Conservation (phyloP, 2,329 filamentous ascomycete genomes). For the Tolypocladium sp. region DNA sequence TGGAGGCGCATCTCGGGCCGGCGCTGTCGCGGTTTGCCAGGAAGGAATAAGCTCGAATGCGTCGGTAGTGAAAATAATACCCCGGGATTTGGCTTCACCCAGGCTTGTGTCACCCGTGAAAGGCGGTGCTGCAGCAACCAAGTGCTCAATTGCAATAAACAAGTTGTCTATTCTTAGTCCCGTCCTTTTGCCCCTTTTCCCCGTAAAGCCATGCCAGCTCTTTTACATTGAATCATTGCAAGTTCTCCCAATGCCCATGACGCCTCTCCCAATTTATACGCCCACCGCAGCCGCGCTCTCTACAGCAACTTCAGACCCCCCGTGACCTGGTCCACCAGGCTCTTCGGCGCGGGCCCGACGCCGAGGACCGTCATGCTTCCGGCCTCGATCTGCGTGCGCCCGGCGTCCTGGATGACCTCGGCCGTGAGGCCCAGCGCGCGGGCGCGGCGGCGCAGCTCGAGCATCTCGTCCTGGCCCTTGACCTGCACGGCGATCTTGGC, state of each 20-base stretch:
- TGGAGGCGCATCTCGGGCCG: conserved; percentile 69
- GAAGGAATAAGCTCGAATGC: conserved; percentile 38
- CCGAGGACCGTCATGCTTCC: conserved; percentile 90
- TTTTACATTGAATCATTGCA: background rate
- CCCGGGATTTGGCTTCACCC: conserved; percentile 1
- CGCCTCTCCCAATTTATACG: background rate
- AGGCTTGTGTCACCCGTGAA: background rate
- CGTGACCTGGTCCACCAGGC: conserved; percentile 77
- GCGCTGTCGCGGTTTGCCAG: conserved; percentile 77
- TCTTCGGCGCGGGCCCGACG: conserved; percentile 73
- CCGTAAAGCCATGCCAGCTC: background rate
- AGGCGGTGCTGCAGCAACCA: background rate
- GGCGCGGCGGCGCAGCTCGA: conserved; percentile 66
- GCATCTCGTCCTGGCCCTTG: conserved; percentile 76
- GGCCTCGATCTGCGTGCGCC: conserved; percentile 89
- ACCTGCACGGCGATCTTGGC: conserved; percentile 89
- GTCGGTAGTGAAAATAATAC: conserved; percentile 9
- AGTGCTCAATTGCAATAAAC: background rate
- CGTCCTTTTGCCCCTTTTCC: background rate
- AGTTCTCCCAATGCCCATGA: background rate
- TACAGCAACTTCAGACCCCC: conserved; percentile 76
- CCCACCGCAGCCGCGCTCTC: background rate
- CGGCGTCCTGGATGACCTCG: conserved; percentile 89
- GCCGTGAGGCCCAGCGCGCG: conserved; percentile 77
- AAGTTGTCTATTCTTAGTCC: background rate